phyloP scores from a whole-genome alignment of 73 alveolate species.

The Tetrahymena borealis region DNA sequence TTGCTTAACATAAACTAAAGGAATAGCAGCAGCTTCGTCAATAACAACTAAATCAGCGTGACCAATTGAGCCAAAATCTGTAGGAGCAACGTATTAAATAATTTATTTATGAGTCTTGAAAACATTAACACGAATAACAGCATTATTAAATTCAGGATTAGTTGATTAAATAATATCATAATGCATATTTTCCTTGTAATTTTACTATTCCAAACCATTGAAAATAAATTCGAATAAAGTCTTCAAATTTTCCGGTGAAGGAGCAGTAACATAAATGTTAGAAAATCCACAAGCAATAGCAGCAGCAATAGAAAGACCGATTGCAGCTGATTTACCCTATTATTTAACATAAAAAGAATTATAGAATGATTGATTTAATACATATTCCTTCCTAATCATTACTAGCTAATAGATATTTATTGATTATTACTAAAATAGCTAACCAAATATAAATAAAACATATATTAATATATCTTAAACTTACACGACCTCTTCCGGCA shows the following conservation, averaged over 20 bases:
- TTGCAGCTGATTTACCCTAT: conserved; percentile 89
- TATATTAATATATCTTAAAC: background rate
- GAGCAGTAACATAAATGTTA: conserved; percentile 97
- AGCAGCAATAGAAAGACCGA: conserved; percentile 96
- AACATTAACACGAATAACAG: conserved; percentile 80
- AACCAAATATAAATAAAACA: background rate
- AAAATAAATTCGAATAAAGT: conserved; percentile 96
- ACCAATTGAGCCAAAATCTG: conserved; percentile 65
- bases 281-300: conserved; percentile 97
- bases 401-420: background rate
- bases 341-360: background rate
- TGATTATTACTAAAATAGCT: conserved; percentile 6
- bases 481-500: conserved; percentile 97
- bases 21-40: conserved; percentile 99
- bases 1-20: conserved; percentile 86
- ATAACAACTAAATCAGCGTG: conserved; percentile 97
- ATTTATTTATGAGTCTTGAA: conserved; percentile 89
- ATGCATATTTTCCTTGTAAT: conserved; percentile 87
- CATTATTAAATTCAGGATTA: conserved; percentile 78
- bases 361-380: background rate
- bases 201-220: conserved; percentile 90
- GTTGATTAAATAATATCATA: conserved; percentile 88
- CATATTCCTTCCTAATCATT: background rate
- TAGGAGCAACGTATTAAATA: conserved; percentile 83
- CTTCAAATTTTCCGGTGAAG: conserved; percentile 96